Percentiles rank a stretch among this genome's conserved stretches.
Evolutionary conservation across 192 early-diverging fungal species (phyloP).

Genomic region (Spizellomyces punctatus): DNA sequence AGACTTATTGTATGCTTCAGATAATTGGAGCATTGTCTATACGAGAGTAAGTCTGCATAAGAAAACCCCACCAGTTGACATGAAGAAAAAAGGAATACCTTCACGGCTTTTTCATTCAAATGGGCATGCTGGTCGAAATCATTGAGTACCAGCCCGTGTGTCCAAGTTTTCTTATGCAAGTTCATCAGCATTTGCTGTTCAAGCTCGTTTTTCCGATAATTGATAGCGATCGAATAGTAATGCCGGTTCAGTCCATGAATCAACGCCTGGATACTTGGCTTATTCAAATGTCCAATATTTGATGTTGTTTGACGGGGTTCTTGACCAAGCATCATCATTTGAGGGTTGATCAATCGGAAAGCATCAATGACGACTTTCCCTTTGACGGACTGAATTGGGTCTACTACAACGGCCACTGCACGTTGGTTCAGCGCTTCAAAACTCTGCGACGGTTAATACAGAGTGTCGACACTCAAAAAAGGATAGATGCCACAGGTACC

Average conservation of each 20-base stretch:
- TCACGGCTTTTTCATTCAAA: constrained; percentile 82
- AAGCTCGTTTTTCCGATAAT: constrained; percentile 99
- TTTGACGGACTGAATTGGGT: constrained; percentile 99
- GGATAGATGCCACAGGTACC: constrained; percentile 43
- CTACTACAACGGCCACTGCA: constrained; percentile 97
- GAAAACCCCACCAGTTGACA: constrained; percentile 7
- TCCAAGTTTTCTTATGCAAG: constrained; percentile 99
- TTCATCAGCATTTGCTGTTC: constrained; percentile 99
- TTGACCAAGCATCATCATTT: constrained; percentile 78
- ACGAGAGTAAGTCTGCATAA: constrained; percentile 42
- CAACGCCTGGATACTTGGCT: constrained; percentile 91
- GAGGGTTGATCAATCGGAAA: constrained; percentile 94
- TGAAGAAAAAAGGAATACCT: constrained; percentile 50
- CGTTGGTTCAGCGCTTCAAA: constrained; percentile 94
- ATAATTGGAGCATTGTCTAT: constrained; percentile 77
- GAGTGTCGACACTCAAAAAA: background rate
- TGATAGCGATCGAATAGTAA: constrained; percentile 99
- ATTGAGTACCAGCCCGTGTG: constrained; percentile 82
- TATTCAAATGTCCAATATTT: constrained; percentile 97
- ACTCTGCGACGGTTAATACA: constrained; percentile 49
- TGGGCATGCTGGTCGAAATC: constrained; percentile 84
- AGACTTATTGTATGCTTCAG: constrained; percentile 96
- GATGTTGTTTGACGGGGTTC: constrained; percentile 98
- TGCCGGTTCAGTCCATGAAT: constrained; percentile 98
- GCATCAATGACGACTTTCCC: constrained; percentile 99